Percentiles rank a stretch among this genome's conserved stretches.
phyloP scores from a whole-genome alignment of 345 rosid genomes.

The Salix caprea region DNA sequence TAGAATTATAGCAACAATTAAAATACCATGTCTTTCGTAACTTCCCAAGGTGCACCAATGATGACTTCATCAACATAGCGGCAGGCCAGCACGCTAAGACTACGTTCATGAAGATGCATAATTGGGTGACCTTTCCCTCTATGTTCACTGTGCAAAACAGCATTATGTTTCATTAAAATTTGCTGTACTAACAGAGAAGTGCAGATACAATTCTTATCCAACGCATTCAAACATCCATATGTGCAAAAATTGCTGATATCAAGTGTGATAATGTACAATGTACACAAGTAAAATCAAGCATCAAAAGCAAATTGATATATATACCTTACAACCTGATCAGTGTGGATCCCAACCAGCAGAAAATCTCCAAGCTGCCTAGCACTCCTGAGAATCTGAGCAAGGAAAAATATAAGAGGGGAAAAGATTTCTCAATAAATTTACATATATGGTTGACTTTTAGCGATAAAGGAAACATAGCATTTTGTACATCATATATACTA shows the following conservation, averaged over 20 bases:
- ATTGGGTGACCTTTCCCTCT: conserved; percentile 70
- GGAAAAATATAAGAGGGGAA: not conserved
- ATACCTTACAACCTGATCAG: conserved; percentile 87
- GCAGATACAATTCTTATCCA: not conserved
- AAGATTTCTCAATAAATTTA: not conserved
- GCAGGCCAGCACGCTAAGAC: conserved; percentile 83
- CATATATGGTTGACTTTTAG: not conserved
- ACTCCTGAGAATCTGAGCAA: conserved; percentile 64
- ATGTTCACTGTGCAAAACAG: conserved; percentile 52
- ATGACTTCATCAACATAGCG: conserved; percentile 97
- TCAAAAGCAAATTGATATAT: not conserved
- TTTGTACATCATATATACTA: not conserved
- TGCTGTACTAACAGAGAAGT: not conserved
- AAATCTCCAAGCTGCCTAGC: conserved; percentile 96
- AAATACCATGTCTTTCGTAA: conserved; percentile 80
- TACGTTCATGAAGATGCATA: conserved; percentile 91
- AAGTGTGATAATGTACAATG: conserved; percentile 1
- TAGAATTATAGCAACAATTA: not conserved
- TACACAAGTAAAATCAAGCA: not conserved
- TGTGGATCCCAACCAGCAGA: conserved; percentile 81
- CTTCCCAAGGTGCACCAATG: conserved; percentile 97
- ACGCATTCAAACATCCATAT: not conserved
- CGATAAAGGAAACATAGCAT: not conserved
- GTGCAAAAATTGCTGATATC: not conserved
- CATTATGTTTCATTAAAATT: not conserved